Percentiles rank a stretch among this genome's conserved stretches.
Conservation (phyloP, 2,329 filamentous ascomycete species). For the Fusarium circinatum region DNA sequence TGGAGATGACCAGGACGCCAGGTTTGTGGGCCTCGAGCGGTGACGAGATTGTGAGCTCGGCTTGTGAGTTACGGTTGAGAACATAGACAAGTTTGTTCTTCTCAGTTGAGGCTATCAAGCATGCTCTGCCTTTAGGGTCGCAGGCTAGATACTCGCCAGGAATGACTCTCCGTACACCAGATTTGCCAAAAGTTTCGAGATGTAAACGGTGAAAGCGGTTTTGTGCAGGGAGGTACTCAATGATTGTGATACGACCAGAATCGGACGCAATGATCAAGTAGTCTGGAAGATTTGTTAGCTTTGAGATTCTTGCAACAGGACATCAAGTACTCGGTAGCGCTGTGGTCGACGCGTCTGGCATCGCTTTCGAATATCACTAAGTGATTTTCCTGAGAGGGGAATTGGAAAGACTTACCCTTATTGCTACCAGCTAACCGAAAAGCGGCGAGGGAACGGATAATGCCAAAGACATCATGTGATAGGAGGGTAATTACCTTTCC, state of each 20-base stretch:
- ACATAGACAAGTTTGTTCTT: conserved; percentile 99
- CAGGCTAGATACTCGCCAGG: conserved; percentile 96
- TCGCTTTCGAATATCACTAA: conserved; percentile 69
- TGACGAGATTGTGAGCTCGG: conserved; percentile 95
- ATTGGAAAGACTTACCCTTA: conserved; percentile 80
- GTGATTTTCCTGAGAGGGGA: conserved; percentile 61
- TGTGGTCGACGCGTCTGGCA: conserved; percentile 37
- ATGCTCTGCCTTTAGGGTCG: conserved; percentile 95
- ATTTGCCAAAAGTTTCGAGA: conserved; percentile 98
- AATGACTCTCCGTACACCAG: conserved; percentile 89
- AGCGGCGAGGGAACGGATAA: conserved; percentile 87
- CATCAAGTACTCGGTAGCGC: conserved; percentile 23
- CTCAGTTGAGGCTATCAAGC: conserved; percentile 91
- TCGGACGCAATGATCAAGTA: conserved; percentile 96
- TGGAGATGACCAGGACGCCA: conserved; percentile 87
- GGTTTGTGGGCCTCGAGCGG: conserved; percentile 96
- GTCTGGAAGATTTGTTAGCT: conserved; percentile 67
- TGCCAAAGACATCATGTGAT: conserved; percentile 95
- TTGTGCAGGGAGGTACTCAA: conserved; percentile 88
- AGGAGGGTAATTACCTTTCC: conserved; percentile 88
- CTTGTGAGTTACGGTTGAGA: conserved; percentile 92
- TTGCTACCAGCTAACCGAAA: conserved; percentile 93
- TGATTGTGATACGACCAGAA: conserved; percentile 91
- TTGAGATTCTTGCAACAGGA: conserved; percentile 43
- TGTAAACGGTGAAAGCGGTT: conserved; percentile 91